These are phyloP conservation scores for Viola pubescens DNA, from an alignment of 441 rosid species.

Conservation along the genomic window DNA sequence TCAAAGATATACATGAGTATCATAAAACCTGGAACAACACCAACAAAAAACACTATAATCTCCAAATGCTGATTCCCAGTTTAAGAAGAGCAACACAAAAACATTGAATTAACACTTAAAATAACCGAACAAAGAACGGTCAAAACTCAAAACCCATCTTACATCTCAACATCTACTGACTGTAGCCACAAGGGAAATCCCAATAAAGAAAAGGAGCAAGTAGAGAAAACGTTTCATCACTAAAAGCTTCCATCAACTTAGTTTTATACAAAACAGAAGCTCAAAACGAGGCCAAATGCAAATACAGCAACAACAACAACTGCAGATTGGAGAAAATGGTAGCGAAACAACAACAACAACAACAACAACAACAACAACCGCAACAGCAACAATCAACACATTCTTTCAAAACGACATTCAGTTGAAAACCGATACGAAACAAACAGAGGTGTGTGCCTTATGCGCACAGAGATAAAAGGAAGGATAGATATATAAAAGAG, in stretches of 20 bases:
- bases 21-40: slow-evolving; percentile 65
- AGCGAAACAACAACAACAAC: neutral
- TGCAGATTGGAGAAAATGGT: too few species aligned
- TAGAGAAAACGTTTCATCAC: too few species aligned
- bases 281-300: too few species aligned
- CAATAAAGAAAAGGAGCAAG: neutral
- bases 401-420: neutral
- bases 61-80: neutral
- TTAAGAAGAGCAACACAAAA: neutral
- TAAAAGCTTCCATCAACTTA: too few species aligned
- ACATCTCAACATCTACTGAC: neutral
- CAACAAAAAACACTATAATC: neutral
- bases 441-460: neutral
- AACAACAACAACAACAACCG: neutral
- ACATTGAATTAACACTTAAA: neutral
- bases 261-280: too few species aligned
- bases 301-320: too few species aligned
- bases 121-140: neutral
- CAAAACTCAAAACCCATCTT: neutral
- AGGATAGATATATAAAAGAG: neutral
- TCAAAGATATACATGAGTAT: slow-evolving; percentile 80
- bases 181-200: neutral
- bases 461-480: neutral
- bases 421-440: neutral
- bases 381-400: neutral